These are phyloP conservation scores for Aureobasidium zeae DNA, from an alignment of 2,329 filamentous ascomycete species.

Conservation along the genomic window DNA sequence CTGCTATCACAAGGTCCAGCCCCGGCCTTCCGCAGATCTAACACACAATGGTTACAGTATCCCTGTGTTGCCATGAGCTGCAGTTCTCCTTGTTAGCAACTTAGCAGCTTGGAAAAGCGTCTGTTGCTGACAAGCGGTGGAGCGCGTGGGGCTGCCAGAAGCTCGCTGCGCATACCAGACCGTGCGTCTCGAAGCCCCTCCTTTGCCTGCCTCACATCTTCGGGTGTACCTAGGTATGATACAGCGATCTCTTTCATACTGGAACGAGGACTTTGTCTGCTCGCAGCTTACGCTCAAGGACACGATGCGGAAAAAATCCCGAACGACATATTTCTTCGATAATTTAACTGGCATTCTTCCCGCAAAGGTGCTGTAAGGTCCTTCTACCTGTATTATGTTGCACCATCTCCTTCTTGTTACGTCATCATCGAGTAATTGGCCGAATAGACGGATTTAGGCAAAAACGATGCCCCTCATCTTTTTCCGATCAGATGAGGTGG, in stretches of 20 bases:
- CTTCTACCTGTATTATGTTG: too few species aligned
- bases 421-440: conserved; percentile 13
- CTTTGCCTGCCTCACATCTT: not conserved
- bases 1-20: too few species aligned
- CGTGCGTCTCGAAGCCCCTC: not conserved
- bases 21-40: too few species aligned
- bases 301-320: too few species aligned
- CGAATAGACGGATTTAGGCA: conserved; percentile 7
- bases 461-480: conserved; percentile 11
- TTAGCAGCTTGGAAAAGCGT: too few species aligned
- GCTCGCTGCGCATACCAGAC: not conserved
- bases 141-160: not conserved
- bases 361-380: not conserved
- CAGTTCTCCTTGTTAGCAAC: too few species aligned
- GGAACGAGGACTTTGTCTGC: too few species aligned
- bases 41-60: too few species aligned
- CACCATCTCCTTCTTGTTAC: conserved; percentile 9
- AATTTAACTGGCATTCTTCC: not conserved
- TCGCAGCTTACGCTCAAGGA: too few species aligned
- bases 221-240: not conserved
- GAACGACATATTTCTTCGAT: too few species aligned
- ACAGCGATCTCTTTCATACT: too few species aligned
- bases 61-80: too few species aligned
- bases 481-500: conserved; percentile 4
- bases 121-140: not conserved